Conservation (phyloP, 2,329 filamentous ascomycete genomes). For the Sporothrix inflata region DNA sequence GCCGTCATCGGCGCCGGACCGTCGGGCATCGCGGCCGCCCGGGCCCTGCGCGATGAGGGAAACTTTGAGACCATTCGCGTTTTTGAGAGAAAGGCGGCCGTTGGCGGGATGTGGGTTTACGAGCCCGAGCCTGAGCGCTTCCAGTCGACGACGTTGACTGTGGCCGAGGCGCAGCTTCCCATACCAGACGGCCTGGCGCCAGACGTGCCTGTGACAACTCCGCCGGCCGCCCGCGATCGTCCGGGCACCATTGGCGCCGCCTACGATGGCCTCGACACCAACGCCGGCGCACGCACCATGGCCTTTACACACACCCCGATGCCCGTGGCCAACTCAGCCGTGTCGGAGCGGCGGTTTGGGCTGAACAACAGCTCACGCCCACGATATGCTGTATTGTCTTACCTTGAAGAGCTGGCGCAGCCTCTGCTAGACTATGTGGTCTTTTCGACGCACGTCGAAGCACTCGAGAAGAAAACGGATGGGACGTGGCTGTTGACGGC, state of each 20-base stretch:
- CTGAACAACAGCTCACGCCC: constrained; percentile 26
- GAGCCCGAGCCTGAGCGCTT: constrained; percentile 19
- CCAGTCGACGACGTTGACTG: not conserved
- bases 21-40: constrained; percentile 23
- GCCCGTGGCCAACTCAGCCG: constrained; percentile 20
- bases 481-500: constrained; percentile 54
- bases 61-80: constrained; percentile 22
- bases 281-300: constrained; percentile 25
- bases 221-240: not conserved
- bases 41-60: constrained; percentile 23
- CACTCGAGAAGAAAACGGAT: constrained; percentile 57
- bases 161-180: constrained; percentile 13
- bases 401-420: constrained; percentile 17
- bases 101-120: constrained; percentile 26
- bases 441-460: constrained; percentile 36
- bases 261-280: constrained; percentile 27
- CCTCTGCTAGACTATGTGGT: not conserved
- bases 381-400: constrained; percentile 7
- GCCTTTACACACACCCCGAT: constrained; percentile 28
- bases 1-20: constrained; percentile 30
- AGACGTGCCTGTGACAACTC: not conserved
- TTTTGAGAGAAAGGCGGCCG: constrained; percentile 17
- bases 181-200: not conserved
- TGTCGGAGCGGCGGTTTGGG: constrained; percentile 3
- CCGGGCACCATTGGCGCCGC: constrained; percentile 11